Base-by-base conservation (phyloP, 371 early-diverging fungal species). In the Haplosporangium sp. region DNA sequence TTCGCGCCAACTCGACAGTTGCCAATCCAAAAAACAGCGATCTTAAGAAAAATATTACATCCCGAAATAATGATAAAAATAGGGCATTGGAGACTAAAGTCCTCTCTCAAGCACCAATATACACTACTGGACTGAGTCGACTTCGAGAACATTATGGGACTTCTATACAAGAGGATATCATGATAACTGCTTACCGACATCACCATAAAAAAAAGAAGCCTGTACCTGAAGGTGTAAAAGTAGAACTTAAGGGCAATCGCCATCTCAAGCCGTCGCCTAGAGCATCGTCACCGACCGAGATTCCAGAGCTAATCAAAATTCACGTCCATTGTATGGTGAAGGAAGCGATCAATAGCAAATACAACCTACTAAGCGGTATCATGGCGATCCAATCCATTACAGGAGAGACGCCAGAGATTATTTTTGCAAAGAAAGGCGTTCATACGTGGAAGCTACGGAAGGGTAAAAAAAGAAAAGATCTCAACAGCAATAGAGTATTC, bases 301-400 rank as follows among this genome's bases (percentile, higher is more conserved):
- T 94, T 61, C 95, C 95, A 37, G 82, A 83, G 10, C 84, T 95
- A 42, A 83, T 90, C 39, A 91, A 87, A 63, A 91, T 96, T 57
- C 86, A 87, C 19, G 83, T 96, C 40, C 92, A 93, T 81, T 89
- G 94, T 66, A 93, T 93, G 92, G 88, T 92, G 72, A 93, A 94
- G 72, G 94, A 93, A 45, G 96, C 97, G 10, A 89, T 96, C 52
- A 82, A 88, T 37, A 96, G 93, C 90, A 98, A 98, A 88, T 92
- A 89, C 84, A 88, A 95, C 67, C 85, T 98, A 27, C 85, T 98
- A 66, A 90, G 93, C 45, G 97, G 96, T 11, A 88, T 97, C 66
- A 95, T 97, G 93, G 94, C 95, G 0, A 88, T 98, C 63, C 96
- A 96, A 83, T 86, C 93, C 52, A 94, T 98, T 52, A 95, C 97